Evolutionary conservation across 2,329 filamentous ascomycete species (phyloP).

Genomic region (Colletotrichum nymphaeae): DNA sequence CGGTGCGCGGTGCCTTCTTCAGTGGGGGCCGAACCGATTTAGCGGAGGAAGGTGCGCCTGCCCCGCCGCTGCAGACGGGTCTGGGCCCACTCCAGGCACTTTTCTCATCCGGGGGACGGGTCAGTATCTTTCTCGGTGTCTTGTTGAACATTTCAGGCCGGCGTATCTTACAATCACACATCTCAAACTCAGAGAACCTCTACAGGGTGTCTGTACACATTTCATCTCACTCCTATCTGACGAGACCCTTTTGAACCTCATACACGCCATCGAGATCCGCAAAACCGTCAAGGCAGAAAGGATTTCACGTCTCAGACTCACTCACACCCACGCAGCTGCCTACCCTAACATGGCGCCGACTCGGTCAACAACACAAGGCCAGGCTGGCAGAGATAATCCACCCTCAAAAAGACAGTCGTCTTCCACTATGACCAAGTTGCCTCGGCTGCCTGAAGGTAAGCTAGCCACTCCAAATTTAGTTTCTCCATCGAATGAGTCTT

Average conservation of each 20-base stretch:
- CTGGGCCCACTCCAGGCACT: neutral
- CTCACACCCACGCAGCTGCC: slow-evolving; percentile 19
- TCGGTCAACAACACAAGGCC: neutral
- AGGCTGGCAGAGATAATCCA: slow-evolving; percentile 4
- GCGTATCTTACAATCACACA: neutral
- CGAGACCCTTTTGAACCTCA: neutral
- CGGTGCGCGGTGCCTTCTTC: neutral
- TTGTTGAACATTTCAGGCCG: neutral
- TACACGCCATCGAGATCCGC: neutral
- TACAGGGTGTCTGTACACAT: neutral
- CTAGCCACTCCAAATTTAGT: neutral
- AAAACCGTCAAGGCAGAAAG: neutral
- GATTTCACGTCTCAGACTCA: neutral
- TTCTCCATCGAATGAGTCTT: neutral
- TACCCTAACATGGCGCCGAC: slow-evolving; percentile 36
- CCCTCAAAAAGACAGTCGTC: neutral
- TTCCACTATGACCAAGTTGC: slow-evolving; percentile 16
- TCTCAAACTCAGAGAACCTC: neutral
- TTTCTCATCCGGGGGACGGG: neutral
- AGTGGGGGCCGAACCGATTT: neutral
- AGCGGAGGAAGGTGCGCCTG: neutral
- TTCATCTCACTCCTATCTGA: neutral
- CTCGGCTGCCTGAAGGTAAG: slow-evolving; percentile 39
- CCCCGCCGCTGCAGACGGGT: neutral
- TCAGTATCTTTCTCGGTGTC: neutral